Evolutionary conservation across 2,329 filamentous ascomycete genomes (phyloP), one percentile per base, ranked within the genome.

Genomic region (Ophiostoma ulmi): DNA sequence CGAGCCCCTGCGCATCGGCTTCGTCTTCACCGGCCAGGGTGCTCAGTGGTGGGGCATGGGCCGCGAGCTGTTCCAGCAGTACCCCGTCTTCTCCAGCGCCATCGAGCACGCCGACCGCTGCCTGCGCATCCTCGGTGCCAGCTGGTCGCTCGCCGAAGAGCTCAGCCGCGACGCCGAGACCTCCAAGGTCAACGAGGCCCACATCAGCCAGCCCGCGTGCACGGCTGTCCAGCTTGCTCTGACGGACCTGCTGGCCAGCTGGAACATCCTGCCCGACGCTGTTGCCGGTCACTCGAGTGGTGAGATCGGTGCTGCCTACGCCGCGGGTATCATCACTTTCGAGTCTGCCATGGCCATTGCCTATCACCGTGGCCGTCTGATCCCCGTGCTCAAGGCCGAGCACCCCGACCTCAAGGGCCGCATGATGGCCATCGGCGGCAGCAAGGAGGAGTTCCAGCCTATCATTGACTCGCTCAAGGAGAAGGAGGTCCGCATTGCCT

Each of bases 201-300:
- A 79, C 5, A 73, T 85, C 26, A 80, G 82, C 0, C 85, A 87
- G 73, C 83, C 86, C 0, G 74, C 86, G 0, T 86, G 82, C 69
- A 87, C 85, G 0, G 84, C 85, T 0, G 52, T 88, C 0, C 86
- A 88, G 73, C 78, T 88, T 2, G 84, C 77, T 0, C 73, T 79
- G 0, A 74, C 78, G 0, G 75, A 79, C 38, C 71, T 79, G 6
- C 73, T 79, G 3, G 68, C 67, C 14, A 73, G 72, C 22, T 69
- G 78, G 14, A 77, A 75, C 1, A 70, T 79, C 7, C 55, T 35
- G 5, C 78, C 79, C 55, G 69, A 73, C 64, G 75, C 76, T 3
- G 78, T 80, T 4, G 77, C 81, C 17, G 80, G 80, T n/a, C 80
- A 82, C 72, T 81, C 80, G 0, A 81, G 79, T 3, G 82, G 82